Conservation (phyloP, 1,284 basidiomycete genomes). For the Sporisorium exsertum region DNA sequence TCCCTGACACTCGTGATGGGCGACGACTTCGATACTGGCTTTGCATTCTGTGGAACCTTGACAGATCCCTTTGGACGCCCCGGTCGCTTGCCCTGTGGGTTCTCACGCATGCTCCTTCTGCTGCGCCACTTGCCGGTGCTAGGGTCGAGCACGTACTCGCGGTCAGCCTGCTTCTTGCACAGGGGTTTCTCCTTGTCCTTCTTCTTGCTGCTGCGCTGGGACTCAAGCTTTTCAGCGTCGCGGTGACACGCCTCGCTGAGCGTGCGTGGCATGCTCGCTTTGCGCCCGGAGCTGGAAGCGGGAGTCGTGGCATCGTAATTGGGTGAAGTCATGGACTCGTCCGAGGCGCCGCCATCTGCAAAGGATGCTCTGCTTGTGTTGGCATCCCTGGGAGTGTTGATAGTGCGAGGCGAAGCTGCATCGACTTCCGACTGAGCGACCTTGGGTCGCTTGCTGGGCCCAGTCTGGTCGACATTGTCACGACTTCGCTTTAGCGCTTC, state of each 20-base stretch:
- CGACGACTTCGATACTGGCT: constrained; percentile 16
- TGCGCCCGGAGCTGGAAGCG: constrained; percentile 22
- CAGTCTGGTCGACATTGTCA: constrained; percentile 9
- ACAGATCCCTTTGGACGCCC: constrained; percentile 53
- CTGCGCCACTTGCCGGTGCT: constrained; percentile 54
- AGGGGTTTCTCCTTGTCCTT: constrained; percentile 37
- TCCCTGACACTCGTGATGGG: constrained; percentile 10
- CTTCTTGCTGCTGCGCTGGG: constrained; percentile 35
- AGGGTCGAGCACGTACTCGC: constrained; percentile 42
- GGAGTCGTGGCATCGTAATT: constrained; percentile 29
- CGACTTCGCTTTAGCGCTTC: constrained; percentile 33
- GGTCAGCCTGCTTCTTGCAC: constrained; percentile 46
- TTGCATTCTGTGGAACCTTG: constrained; percentile 30
- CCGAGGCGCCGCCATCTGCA: constrained; percentile 9
- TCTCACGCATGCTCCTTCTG: constrained; percentile 55
- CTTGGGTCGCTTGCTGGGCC: constrained; percentile 26
- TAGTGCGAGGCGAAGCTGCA: constrained; percentile 27
- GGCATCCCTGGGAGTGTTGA: constrained; percentile 18
- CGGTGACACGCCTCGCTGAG: constrained; percentile 50
- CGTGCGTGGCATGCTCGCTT: constrained; percentile 46
- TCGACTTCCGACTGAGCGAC: constrained; percentile 25
- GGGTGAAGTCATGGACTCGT: constrained; percentile 27
- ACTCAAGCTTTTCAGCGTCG: constrained; percentile 46
- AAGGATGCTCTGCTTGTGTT: constrained; percentile 3
- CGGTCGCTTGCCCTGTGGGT: constrained; percentile 45